phyloP scores from a whole-genome alignment of 2,329 filamentous ascomycete species.

The Penicillium sp. region DNA sequence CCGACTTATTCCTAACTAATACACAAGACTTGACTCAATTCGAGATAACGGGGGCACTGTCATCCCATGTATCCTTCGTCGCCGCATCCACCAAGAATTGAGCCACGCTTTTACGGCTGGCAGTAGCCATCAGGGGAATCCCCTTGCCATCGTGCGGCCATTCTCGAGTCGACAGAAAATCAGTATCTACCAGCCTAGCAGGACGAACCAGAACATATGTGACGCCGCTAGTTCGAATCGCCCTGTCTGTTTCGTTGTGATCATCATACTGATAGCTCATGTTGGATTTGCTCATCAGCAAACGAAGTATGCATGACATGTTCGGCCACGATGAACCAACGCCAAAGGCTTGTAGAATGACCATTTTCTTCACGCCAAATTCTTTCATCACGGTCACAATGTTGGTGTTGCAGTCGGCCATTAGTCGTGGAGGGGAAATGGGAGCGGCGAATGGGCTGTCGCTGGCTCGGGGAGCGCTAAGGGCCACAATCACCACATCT shows the following conservation, averaged over 20 bases:
- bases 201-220: constrained; percentile 49
- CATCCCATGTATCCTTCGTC: constrained; percentile 44
- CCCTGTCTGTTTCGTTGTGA: constrained; percentile 47
- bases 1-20: too few species aligned
- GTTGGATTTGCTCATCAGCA: constrained; percentile 48
- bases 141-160: constrained; percentile 46
- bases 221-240: constrained; percentile 38
- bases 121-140: constrained; percentile 40
- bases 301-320: constrained; percentile 43
- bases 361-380: constrained; percentile 41
- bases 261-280: constrained; percentile 50
- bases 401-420: constrained; percentile 45
- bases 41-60: constrained; percentile 48
- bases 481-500: constrained; percentile 49
- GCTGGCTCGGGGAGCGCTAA: constrained; percentile 47
- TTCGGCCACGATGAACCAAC: constrained; percentile 47
- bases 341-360: constrained; percentile 54
- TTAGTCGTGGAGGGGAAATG: constrained; percentile 46
- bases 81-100: constrained; percentile 47
- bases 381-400: constrained; percentile 40
- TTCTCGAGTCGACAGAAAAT: constrained; percentile 37
- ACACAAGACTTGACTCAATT: constrained; percentile 23
- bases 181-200: constrained; percentile 43
- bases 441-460: constrained; percentile 51
- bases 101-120: constrained; percentile 44